Evolutionary conservation across 352 stramenopile genomes (phyloP).

Genomic region (Phytopythium oedochilum): DNA sequence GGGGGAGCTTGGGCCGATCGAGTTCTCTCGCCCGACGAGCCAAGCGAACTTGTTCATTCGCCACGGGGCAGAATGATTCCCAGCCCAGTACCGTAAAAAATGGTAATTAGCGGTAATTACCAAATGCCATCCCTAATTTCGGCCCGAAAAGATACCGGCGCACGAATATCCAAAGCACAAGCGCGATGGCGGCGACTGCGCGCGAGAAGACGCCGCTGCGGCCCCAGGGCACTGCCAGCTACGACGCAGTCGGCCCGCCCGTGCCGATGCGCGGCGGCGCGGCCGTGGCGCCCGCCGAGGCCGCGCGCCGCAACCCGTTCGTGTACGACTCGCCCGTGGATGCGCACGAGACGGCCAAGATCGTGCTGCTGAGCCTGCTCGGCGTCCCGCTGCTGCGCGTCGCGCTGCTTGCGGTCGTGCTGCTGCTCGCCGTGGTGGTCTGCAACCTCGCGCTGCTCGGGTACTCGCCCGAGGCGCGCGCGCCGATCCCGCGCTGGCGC

Average conservation of each 20-base stretch:
- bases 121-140: too few species aligned
- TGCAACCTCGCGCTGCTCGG: conserved; percentile 46
- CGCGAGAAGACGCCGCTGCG: not conserved
- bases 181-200: too few species aligned
- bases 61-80: too few species aligned
- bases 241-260: not conserved
- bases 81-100: too few species aligned
- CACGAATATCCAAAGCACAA: too few species aligned
- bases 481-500: conserved; percentile 38
- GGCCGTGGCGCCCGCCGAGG: not conserved
- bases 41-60: too few species aligned
- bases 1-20: too few species aligned
- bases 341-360: conserved; percentile 58
- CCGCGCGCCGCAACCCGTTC: conserved; percentile 45
- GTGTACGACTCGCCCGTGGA: conserved; percentile 49
- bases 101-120: too few species aligned
- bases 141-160: too few species aligned
- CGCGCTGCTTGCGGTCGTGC: conserved; percentile 28
- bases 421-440: conserved; percentile 30
- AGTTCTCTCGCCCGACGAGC: too few species aligned
- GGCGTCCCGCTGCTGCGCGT: conserved; percentile 55
- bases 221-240: not conserved
- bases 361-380: conserved; percentile 42
- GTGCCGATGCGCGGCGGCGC: not conserved
- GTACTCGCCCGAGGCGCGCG: conserved; percentile 28